Conservation (phyloP, 2,329 filamentous ascomycete species). For the Akanthomyces uredinophilus region DNA sequence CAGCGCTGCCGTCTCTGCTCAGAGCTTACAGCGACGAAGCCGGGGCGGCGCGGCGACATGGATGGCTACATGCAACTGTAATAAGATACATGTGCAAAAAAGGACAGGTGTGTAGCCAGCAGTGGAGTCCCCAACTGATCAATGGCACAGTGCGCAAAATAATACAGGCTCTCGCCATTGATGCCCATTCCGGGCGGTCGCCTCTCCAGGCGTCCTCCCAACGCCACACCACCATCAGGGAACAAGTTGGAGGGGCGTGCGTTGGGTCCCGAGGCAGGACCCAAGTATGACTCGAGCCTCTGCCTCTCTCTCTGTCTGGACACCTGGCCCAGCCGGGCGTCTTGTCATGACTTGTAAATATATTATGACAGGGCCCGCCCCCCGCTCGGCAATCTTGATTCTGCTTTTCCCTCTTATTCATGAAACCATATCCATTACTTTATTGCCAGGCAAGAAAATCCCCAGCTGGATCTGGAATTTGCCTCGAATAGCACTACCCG, state of each 20-base stretch:
- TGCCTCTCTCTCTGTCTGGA: background rate
- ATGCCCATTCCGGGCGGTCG: conserved; percentile 6
- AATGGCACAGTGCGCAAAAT: conserved; percentile 1
- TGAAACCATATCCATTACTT: background rate
- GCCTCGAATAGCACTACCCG: background rate
- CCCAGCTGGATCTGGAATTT: conserved; percentile 9
- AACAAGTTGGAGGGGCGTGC: conserved; percentile 3
- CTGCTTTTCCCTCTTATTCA: background rate
- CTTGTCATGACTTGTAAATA: background rate
- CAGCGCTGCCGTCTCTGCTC: background rate
- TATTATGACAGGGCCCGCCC: conserved; percentile 8
- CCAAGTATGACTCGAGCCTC: conserved; percentile 14
- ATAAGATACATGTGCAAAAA: no score
- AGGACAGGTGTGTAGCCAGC: no score
- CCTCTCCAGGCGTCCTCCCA: background rate
- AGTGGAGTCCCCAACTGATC: background rate
- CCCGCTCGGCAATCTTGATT: background rate
- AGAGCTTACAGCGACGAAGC: background rate
- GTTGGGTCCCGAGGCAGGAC: conserved; percentile 13
- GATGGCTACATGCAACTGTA: no score
- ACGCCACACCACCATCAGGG: conserved; percentile 3
- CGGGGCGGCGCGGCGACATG: no score
- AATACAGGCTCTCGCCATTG: background rate
- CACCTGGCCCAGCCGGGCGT: conserved; percentile 1
- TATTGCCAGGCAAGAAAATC: background rate